Evolutionary conservation across 23 red algal genomes (phyloP).

Genomic region (Gracilaria domingensis): DNA sequence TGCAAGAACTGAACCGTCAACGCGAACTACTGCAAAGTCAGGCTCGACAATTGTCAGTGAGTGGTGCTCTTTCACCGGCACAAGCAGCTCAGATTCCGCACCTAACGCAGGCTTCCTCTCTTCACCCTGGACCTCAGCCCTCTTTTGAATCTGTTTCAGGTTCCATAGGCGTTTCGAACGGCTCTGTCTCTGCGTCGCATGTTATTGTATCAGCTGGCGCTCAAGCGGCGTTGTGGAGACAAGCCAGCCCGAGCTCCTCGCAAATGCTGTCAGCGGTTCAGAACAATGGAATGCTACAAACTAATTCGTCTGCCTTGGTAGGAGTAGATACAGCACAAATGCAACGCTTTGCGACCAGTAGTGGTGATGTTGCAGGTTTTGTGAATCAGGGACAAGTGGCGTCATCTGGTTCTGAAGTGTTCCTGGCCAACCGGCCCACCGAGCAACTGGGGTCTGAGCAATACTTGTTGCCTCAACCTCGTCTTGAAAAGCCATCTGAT

Average conservation of each 20-base stretch:
- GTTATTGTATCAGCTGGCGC: conserved; percentile 19
- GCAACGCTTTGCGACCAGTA: neutral
- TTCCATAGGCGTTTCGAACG: neutral
- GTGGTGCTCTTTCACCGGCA: neutral
- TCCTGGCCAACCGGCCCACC: neutral
- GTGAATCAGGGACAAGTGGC: neutral
- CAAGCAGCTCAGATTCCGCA: neutral
- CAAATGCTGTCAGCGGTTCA: neutral
- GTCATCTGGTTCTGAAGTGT: neutral
- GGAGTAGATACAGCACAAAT: neutral
- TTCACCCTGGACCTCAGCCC: neutral
- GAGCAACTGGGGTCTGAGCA: neutral
- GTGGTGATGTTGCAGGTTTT: neutral
- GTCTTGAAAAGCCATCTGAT: neutral
- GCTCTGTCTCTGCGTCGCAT: conserved; percentile 26
- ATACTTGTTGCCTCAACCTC: neutral
- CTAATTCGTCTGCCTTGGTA: neutral
- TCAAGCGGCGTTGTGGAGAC: conserved; percentile 26
- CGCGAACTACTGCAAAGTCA: neutral
- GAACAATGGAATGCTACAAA: neutral
- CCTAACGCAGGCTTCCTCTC: neutral
- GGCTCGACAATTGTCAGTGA: neutral
- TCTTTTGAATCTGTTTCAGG: neutral
- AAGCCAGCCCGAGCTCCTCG: neutral
- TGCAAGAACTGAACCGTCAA: neutral